A percentile compares a stretch with the other conserved stretches of the same genome.
These are phyloP conservation scores for Tulasnella sp. DNA, from an alignment of 768 basidiomycete species.

Conservation along the genomic window DNA sequence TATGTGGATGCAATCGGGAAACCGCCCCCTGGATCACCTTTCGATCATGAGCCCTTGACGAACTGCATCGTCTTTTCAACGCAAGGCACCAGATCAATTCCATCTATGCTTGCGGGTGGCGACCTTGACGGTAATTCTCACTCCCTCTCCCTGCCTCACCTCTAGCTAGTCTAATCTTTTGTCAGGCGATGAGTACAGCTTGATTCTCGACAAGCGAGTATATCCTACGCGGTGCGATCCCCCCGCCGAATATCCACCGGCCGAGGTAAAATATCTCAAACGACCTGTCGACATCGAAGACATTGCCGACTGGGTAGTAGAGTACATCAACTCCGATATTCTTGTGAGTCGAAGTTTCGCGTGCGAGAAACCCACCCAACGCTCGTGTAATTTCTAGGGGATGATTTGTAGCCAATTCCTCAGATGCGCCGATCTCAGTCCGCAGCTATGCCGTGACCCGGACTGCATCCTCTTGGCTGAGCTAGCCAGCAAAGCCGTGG, in stretches of 20 bases:
- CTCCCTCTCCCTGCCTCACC: background rate
- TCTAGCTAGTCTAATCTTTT: background rate
- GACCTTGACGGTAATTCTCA: constrained; percentile 46
- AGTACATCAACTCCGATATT: constrained; percentile 58
- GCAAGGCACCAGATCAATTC: constrained; percentile 41
- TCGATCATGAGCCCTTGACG: constrained; percentile 37
- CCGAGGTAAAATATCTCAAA: constrained; percentile 34
- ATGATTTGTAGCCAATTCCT: constrained; percentile 21
- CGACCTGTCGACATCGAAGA: constrained; percentile 46
- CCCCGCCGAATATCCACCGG: constrained; percentile 42
- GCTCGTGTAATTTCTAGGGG: background rate
- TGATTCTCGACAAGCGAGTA: constrained; percentile 26
- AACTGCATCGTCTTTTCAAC: constrained; percentile 52
- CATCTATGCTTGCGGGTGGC: constrained; percentile 54
- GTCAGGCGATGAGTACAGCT: constrained; percentile 38
- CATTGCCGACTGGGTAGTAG: constrained; percentile 57
- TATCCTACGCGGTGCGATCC: constrained; percentile 18
- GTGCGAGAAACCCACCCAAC: background rate
- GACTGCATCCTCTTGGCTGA: constrained; percentile 43
- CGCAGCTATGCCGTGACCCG: constrained; percentile 39
- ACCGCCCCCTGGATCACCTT: constrained; percentile 41
- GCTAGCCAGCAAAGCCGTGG: constrained; percentile 30
- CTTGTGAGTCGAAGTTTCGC: constrained; percentile 40
- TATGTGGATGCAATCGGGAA: constrained; percentile 42
- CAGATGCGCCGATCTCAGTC: constrained; percentile 48